Evolutionary conservation across 169 alveolate species (phyloP).

Genomic region (Theileria annulata): DNA sequence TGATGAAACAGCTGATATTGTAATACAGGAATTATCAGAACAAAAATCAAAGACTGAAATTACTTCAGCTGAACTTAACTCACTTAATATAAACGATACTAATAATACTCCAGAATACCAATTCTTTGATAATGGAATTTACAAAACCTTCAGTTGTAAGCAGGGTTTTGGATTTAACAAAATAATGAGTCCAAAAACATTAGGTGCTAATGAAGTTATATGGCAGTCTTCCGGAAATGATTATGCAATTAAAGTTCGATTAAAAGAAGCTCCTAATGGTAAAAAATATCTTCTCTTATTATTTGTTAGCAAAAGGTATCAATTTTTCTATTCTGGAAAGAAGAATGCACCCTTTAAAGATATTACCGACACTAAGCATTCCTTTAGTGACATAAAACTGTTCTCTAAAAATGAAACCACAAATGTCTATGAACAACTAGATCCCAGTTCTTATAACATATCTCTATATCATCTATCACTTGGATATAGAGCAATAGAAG

Average conservation of each 20-base stretch:
- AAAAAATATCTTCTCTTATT: too few species aligned
- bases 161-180: neutral
- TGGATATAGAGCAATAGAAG: neutral
- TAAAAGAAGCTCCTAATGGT: neutral
- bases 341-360: neutral
- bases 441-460: neutral
- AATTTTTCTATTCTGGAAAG: neutral
- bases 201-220: neutral
- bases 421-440: neutral
- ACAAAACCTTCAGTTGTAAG: neutral
- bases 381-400: neutral
- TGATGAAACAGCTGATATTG: neutral
- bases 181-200: too few species aligned
- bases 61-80: neutral
- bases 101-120: neutral
- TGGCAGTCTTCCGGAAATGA: neutral
- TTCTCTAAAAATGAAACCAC: neutral
- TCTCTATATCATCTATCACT: neutral
- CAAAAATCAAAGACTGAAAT: neutral
- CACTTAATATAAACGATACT: neutral
- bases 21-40: neutral
- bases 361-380: neutral
- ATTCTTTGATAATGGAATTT: neutral
- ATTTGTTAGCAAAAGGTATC: neutral
- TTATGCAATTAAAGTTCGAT: neutral